Conservation (phyloP, 306 rosid genomes). For the Quercus dentata region DNA sequence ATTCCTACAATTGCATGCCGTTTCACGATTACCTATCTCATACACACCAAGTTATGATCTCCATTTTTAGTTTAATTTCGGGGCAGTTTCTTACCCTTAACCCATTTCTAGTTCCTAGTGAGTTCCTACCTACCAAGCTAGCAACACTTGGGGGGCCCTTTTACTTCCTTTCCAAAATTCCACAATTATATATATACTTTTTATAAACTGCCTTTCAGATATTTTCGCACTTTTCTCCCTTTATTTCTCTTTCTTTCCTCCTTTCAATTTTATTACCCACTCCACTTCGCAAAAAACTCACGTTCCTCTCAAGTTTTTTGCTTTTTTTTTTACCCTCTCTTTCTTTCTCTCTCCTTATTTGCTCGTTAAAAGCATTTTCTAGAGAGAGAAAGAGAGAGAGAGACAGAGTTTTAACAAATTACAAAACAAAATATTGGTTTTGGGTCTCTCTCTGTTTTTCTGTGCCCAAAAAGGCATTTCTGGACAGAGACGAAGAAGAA, state of each 20-base stretch:
- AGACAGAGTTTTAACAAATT: background rate
- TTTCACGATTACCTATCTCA: fast-evolving
- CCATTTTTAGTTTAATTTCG: no score
- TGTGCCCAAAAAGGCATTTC: constrained; percentile 7
- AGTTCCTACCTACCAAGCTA: no score
- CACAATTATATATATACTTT: no score
- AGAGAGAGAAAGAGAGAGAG: constrained; percentile 19
- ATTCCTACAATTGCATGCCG: no score
- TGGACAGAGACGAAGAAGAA: background rate
- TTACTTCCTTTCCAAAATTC: no score
- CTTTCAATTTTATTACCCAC: background rate
- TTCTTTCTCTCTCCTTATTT: constrained; percentile 7
- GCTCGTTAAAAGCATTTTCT: constrained; percentile 37
- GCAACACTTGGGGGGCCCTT: no score
- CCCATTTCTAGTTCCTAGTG: no score
- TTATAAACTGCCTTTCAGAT: no score
- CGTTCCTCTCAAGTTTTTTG: background rate
- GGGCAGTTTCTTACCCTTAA: no score
- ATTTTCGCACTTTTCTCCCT: background rate
- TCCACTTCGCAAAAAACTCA: no score
- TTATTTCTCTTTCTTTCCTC: background rate
- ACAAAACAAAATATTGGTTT: no score
- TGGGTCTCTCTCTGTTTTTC: background rate
- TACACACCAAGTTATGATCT: no score
- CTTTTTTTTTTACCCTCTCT: background rate